Conservation (phyloP, 345 rosid genomes). For the Eucalyptus viminalis region DNA sequence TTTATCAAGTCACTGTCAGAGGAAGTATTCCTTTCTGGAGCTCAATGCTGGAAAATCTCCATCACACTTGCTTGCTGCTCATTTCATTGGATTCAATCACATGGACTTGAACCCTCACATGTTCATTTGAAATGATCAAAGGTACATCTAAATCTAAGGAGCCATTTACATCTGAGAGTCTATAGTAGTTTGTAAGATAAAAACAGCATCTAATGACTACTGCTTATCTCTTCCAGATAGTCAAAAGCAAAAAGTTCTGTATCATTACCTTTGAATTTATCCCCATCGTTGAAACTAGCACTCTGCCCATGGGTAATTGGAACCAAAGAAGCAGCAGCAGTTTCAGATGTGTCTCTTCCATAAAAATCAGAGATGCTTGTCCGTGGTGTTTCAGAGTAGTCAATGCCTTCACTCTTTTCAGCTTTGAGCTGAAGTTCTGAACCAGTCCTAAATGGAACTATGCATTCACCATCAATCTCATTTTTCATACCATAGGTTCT, state of each 20-base stretch:
- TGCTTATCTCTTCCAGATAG: not conserved
- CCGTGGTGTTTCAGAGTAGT: not conserved
- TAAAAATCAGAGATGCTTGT: not conserved
- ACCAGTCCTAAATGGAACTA: not conserved
- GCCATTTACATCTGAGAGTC: not conserved
- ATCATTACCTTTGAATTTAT: not conserved
- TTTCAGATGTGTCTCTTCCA: not conserved
- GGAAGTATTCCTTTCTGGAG: not conserved
- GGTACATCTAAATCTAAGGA: constrained; percentile 7
- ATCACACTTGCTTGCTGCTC: not conserved
- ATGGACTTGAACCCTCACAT: not conserved
- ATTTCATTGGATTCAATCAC: not conserved
- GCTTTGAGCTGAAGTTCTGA: not conserved
- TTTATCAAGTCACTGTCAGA: not conserved
- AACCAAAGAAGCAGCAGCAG: not conserved
- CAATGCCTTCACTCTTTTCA: not conserved
- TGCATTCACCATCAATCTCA: not conserved
- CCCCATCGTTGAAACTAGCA: not conserved
- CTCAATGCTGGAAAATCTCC: constrained; percentile 1
- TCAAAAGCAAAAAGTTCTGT: not conserved
- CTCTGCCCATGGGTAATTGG: not conserved
- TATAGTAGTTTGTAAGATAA: not conserved
- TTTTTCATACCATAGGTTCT: not conserved
- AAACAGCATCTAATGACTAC: not conserved
- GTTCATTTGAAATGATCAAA: constrained; percentile 13